These are phyloP conservation scores for Actinomortierella ambigua DNA, from an alignment of 371 early-diverging fungal species.

Conservation along the genomic window DNA sequence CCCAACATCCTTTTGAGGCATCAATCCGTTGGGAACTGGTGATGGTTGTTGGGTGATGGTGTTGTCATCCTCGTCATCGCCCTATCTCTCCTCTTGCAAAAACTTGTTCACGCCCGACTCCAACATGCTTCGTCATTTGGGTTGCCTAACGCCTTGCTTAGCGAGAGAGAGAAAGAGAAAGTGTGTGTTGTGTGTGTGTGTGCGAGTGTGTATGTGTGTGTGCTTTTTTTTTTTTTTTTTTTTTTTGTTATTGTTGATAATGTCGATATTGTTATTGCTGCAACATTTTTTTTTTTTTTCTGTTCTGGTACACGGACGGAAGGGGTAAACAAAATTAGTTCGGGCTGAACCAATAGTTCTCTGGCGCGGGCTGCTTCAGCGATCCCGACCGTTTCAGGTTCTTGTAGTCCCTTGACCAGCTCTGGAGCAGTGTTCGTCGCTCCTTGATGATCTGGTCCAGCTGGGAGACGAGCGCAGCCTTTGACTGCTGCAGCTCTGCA, in stretches of 20 bases:
- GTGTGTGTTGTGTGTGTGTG: background rate
- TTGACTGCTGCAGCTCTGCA: conserved; percentile 14
- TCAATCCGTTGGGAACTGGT: too few species aligned
- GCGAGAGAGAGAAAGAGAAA: background rate
- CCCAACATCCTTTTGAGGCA: too few species aligned
- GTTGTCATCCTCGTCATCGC: background rate
- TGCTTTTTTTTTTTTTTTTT: conserved; percentile 2
- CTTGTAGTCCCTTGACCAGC: conserved; percentile 46
- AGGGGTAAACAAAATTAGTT: too few species aligned
- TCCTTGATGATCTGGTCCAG: conserved; percentile 26
- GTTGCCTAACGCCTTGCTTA: background rate
- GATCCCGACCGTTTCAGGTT: conserved; percentile 43
- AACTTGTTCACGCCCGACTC: background rate
- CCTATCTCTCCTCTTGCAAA: background rate
- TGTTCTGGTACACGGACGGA: too few species aligned
- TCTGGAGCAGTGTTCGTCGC: conserved; percentile 39
- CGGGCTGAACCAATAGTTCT: too few species aligned
- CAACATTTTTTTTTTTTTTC: background rate
- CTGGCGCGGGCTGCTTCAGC: conserved; percentile 3
- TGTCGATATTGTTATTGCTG: conserved; percentile 1
- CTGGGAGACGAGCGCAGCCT: conserved; percentile 20
- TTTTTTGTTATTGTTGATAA: background rate
- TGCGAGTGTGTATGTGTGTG: background rate
- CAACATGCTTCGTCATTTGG: background rate
- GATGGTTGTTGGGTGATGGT: too few species aligned